Evolutionary conservation across 306 rosid genomes (phyloP).

Genomic region (Sophora flavescens): DNA sequence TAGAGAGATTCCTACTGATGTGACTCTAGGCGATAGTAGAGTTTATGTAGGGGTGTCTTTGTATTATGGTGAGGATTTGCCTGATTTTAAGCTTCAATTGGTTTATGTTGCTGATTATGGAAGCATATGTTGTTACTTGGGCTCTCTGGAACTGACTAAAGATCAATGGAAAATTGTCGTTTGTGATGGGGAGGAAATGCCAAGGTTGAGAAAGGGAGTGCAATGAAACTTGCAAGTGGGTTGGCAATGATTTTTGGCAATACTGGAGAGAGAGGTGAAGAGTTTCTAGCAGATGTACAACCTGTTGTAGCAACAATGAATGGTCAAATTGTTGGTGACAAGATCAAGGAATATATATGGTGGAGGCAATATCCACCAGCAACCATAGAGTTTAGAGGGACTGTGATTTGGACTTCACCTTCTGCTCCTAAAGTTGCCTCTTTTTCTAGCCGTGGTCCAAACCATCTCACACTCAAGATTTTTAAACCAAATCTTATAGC

Average conservation of each 20-base stretch:
- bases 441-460: no score
- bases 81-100: slow-evolving; percentile 61
- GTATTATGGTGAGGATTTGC: slow-evolving; percentile 65
- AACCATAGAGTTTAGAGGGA: slow-evolving; percentile 58
- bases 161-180: slow-evolving; percentile 83
- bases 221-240: slow-evolving; percentile 81
- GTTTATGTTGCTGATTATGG: slow-evolving; percentile 72
- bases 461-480: slow-evolving; percentile 69
- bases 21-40: slow-evolving; percentile 68
- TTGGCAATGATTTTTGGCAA: slow-evolving; percentile 76
- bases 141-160: slow-evolving; percentile 55
- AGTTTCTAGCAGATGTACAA: slow-evolving; percentile 86
- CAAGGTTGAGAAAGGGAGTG: slow-evolving; percentile 78
- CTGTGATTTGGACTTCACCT: no score
- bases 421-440: no score
- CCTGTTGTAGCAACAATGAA: slow-evolving; percentile 83
- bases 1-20: slow-evolving; percentile 82
- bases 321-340: slow-evolving; percentile 70
- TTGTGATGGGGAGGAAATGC: slow-evolving; percentile 92
- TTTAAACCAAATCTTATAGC: slow-evolving; percentile 92
- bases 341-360: slow-evolving; percentile 66
- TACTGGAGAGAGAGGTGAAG: slow-evolving; percentile 68
- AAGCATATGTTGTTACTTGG: slow-evolving; percentile 58
- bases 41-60: slow-evolving; percentile 72
- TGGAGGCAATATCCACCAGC: slow-evolving; percentile 58